Percentiles rank a stretch among this genome's conserved stretches.
Conservation (phyloP, 2,329 filamentous ascomycete genomes). For the Capronia coronata region DNA sequence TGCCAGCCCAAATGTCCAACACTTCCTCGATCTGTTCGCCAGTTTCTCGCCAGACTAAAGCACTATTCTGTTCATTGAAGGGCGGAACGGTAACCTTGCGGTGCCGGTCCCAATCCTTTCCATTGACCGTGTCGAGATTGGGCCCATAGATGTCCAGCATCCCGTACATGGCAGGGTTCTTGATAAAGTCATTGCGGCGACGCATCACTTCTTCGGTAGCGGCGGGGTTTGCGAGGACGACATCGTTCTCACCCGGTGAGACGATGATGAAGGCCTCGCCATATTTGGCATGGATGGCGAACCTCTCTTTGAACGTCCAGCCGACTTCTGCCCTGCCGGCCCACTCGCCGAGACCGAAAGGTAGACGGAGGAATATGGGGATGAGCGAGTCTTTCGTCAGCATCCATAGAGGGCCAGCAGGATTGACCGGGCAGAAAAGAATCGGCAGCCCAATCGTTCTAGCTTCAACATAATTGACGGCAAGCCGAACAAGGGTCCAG, state of each 20-base stretch:
- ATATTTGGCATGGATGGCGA: conserved; percentile 12
- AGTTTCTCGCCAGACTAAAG: conserved; percentile 37
- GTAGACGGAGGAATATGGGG: conserved; percentile 6
- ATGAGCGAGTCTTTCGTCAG: conserved; percentile 8
- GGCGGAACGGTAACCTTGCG: conserved; percentile 39
- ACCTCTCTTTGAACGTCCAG: conserved; percentile 14
- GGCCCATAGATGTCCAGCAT: conserved; percentile 23
- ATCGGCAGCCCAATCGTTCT: conserved; percentile 22
- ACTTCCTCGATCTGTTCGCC: conserved; percentile 33
- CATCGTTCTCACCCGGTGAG: conserved; percentile 17
- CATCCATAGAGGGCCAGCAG: conserved; percentile 17
- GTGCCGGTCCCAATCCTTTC: conserved; percentile 39
- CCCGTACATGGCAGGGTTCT: conserved; percentile 15
- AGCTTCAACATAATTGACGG: conserved; percentile 22
- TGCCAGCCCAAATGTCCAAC: conserved; percentile 22
- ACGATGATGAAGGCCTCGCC: conserved; percentile 23
- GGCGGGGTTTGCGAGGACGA: conserved; percentile 17
- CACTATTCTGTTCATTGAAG: conserved; percentile 43
- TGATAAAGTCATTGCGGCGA: conserved; percentile 19
- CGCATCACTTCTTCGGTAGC: conserved; percentile 15
- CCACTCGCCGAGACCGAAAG: conserved; percentile 22
- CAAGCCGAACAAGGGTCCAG: conserved; percentile 14
- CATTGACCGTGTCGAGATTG: conserved; percentile 24
- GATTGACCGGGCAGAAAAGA: conserved; percentile 18
- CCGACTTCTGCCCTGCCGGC: conserved; percentile 14